Evolutionary conservation across 2,329 filamentous ascomycete species (phyloP), one percentile per base, ranked within the genome.

Genomic region (Fusarium buharicum): DNA sequence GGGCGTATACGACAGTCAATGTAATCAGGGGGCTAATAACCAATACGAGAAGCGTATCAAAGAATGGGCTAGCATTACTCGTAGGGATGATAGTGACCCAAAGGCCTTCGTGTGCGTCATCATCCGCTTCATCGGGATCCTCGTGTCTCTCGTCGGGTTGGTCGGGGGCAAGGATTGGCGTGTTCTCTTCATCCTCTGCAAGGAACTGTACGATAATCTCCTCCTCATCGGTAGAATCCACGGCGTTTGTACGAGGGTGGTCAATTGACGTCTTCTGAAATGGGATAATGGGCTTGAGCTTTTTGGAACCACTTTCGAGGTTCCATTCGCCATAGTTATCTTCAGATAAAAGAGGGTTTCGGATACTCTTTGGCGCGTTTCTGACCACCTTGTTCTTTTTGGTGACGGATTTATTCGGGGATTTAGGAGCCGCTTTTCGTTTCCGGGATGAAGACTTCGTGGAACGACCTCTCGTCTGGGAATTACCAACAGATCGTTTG

Each of bases 31-130:
- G 95, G 71, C 93, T 97, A 50, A 98, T 88, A 28, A 99, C 93
- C n/a, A 99, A 82, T 9, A 99, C 93, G n/a, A 98, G 82, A 3
- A 99, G 84, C 0, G 94, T 98, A 73, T 99, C 95, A 68, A 98
- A 93, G 79, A 99, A 97, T 0, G 95, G 93, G 68, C 90, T 96
- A 6, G 90, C 90, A 62, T 92, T 94, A 75, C 87, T 94, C 0
- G 93, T 93, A 1, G 93, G 95, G 1, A 92, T 95, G 51, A 99
- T 86, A 8, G 95, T 97, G n/a, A 99, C 92, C 93, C 93, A 98
- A 5, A 99, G 84, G 2, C 93, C 94, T 68, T 95, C 88, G 33
- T 82, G 77, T 14, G 61, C 75, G 24, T 78, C 71, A 40, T 70
- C 69, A 16, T 73, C 68, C 48, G 62, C 54, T n/a, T 45, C 39